Evolutionary conservation across 352 stramenopile species (phyloP).

Genomic region (Halophytophthora polymorphica): DNA sequence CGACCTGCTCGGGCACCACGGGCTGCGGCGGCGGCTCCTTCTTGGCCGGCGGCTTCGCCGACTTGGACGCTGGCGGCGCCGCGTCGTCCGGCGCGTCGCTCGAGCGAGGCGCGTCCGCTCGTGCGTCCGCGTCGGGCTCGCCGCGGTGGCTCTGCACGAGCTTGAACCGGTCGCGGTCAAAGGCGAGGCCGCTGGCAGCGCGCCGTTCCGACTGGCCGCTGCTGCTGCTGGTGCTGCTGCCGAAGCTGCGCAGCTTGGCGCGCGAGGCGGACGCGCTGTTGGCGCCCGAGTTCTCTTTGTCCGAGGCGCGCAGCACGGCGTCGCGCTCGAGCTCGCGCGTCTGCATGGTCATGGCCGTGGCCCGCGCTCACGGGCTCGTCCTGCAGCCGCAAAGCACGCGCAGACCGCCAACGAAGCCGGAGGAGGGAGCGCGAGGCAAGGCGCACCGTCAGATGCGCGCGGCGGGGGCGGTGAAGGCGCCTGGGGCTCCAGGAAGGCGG

Average conservation of each 20-base stretch:
- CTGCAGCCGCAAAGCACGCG: too few species aligned
- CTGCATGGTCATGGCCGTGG: constrained; percentile 33
- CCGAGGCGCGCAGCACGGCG: constrained; percentile 7
- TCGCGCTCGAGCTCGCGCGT: constrained; percentile 16
- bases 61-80: background rate
- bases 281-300: constrained; percentile 26
- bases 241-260: constrained; percentile 7
- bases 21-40: constrained; percentile 37
- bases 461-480: too few species aligned
- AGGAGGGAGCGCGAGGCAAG: too few species aligned
- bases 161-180: constrained; percentile 34
- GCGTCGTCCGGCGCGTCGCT: background rate
- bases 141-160: constrained; percentile 33
- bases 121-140: constrained; percentile 2
- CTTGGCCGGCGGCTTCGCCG: constrained; percentile 17
- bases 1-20: constrained; percentile 56
- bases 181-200: constrained; percentile 11
- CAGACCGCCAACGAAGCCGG: background rate
- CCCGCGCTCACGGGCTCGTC: background rate
- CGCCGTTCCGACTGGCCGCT: constrained; percentile 13
- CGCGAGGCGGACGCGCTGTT: background rate
- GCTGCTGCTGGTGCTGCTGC: background rate
- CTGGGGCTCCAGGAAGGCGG: too few species aligned
- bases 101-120: background rate
- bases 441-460: too few species aligned